Evolutionary conservation across 257 asterid species (phyloP), one percentile per base, ranked within the genome.

Genomic region (Solanum sitiens): DNA sequence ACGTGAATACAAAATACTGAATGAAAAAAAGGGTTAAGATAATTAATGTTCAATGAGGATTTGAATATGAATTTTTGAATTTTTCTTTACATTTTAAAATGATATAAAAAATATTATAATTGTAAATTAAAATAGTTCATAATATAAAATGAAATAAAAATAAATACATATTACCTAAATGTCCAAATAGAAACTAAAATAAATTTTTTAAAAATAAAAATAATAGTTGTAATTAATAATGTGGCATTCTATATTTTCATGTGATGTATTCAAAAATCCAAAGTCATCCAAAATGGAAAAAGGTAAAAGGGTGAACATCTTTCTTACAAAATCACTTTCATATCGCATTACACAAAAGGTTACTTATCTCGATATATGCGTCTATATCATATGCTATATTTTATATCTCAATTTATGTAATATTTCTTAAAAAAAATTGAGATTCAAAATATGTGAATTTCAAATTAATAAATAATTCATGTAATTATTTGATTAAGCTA

Each of bases 1-100:
- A 56, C 1, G 65, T 56, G 4, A n/a, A 0, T 56, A 56, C 9
- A 4, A 56, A 0, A 56, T 0, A 0, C 4, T 0, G 10, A 56
- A 15, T 50, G 5, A 2, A 8, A n/a, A 23, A n/a, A 5, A 0
- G 1, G 20, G 11, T 0, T 15, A 13, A 67, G 12, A 12, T 67
- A 67, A 27, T 0, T 68, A 67, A 25, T 4, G 2, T 67, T 67
- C 32, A 25, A 67, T 12, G 12, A 27, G 21, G 1, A 25, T 67
- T 67, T 6, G 8, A 27, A 1, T 27, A 68, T 25, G 30, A 5
- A 0, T 12, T 27, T 67, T 67, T 67, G 16, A 67, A 25, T 16
- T 53, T 53, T 56, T 56, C 11, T 67, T 61, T 61, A 61, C 0
- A 61, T 3, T 21, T 8, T 9, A 21, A 9, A 61, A 61, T 8